Percentiles rank a stretch among this genome's conserved stretches.
Evolutionary conservation across 2,329 filamentous ascomycete species (phyloP).

Genomic region (Colletotrichum lupini): DNA sequence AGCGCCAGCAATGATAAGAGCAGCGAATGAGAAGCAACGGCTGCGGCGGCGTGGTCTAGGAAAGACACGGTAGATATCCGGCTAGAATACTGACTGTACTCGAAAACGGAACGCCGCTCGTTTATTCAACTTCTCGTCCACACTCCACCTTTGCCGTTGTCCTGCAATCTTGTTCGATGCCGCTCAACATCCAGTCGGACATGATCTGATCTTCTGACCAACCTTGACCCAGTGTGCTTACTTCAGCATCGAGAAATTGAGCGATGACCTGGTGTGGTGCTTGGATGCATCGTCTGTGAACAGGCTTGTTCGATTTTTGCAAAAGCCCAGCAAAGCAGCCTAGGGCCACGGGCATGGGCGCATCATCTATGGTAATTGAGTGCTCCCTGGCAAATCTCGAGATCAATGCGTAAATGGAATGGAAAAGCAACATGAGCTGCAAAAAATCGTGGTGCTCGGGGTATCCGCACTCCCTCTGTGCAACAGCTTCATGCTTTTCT

Average conservation of each 20-base stretch:
- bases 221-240: background rate
- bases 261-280: background rate
- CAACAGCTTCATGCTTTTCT: background rate
- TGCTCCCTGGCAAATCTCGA: constrained; percentile 6
- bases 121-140: background rate
- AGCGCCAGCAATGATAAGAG: background rate
- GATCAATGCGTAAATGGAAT: constrained; percentile 15
- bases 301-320: background rate
- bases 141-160: background rate
- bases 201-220: constrained; percentile 13
- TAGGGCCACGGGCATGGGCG: constrained; percentile 2
- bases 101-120: background rate
- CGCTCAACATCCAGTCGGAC: background rate
- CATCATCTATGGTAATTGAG: constrained; percentile 7
- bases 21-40: background rate
- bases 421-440: background rate
- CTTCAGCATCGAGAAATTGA: background rate
- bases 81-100: background rate
- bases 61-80: no score
- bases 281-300: background rate
- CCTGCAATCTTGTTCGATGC: constrained; percentile 24
- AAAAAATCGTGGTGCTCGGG: background rate
- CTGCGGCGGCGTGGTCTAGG: background rate
- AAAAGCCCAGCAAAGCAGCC: background rate
- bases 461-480: background rate